phyloP scores from a whole-genome alignment of 371 early-diverging fungal genomes.

The Fennellomyces sp. region DNA sequence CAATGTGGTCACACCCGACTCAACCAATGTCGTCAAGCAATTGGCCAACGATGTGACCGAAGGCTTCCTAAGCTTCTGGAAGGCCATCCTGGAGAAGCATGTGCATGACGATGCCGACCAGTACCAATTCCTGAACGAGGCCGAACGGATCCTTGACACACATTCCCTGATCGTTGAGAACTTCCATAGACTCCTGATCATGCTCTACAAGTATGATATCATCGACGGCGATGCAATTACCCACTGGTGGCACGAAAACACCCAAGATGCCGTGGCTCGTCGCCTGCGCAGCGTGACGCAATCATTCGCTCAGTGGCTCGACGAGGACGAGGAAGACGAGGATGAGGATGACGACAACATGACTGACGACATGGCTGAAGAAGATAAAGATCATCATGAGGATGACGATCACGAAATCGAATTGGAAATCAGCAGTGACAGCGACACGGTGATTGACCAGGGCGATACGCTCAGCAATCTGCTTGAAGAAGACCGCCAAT shows the following conservation, averaged over 20 bases:
- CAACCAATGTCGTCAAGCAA: slow-evolving; percentile 14
- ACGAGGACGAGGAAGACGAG: slow-evolving; percentile 23
- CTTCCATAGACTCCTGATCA: slow-evolving; percentile 39
- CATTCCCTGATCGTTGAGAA: slow-evolving; percentile 22
- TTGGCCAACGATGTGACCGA: slow-evolving; percentile 23
- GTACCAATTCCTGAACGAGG: slow-evolving; percentile 27
- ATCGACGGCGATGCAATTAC: slow-evolving; percentile 42
- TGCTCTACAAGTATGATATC: slow-evolving; percentile 46
- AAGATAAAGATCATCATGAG: slow-evolving; percentile 3
- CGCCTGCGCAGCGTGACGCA: slow-evolving; percentile 22
- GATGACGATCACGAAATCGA: neutral
- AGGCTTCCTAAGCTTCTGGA: slow-evolving; percentile 43
- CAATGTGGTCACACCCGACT: slow-evolving; percentile 15
- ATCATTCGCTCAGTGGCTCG: slow-evolving; percentile 33
- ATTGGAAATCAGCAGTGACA: slow-evolving; percentile 3
- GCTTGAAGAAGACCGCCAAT: slow-evolving; percentile 15
- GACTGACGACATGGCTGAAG: slow-evolving; percentile 15
- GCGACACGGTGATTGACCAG: slow-evolving; percentile 13
- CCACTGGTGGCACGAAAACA: slow-evolving; percentile 38
- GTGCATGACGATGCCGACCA: slow-evolving; percentile 31
- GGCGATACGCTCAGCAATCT: neutral
- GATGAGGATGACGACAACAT: slow-evolving; percentile 17
- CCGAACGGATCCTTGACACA: slow-evolving; percentile 19
- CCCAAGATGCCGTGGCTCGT: slow-evolving; percentile 1
- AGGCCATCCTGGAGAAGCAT: slow-evolving; percentile 38